These are phyloP conservation scores for Calophaca sinica DNA, from an alignment of 306 rosid genomes.

Conservation along the genomic window DNA sequence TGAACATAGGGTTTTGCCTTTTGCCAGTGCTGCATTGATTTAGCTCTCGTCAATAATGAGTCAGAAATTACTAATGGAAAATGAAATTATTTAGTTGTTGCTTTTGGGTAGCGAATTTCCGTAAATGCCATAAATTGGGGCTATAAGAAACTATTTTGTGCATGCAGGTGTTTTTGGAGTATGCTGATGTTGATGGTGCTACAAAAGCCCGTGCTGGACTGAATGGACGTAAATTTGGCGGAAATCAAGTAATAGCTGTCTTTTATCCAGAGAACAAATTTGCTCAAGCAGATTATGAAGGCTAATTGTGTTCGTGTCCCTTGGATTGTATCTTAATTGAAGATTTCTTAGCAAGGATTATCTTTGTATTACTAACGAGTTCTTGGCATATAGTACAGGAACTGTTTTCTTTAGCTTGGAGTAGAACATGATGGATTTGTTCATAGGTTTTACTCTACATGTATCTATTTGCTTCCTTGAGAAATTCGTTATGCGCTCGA, in stretches of 20 bases:
- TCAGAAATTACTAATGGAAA: constrained; percentile 20
- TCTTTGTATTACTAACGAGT: constrained; percentile 23
- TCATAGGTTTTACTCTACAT: constrained; percentile 30
- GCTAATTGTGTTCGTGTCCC: constrained; percentile 43
- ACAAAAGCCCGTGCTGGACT: constrained; percentile 84
- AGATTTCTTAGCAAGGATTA: constrained; percentile 42
- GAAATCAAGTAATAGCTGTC: constrained; percentile 85
- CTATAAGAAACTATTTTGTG: background rate
- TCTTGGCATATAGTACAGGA: constrained; percentile 36
- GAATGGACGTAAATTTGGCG: constrained; percentile 89
- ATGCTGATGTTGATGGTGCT: constrained; percentile 81
- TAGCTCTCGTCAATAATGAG: background rate
- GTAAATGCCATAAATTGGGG: background rate
- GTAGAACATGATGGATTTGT: constrained; percentile 36
- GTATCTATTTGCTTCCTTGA: background rate
- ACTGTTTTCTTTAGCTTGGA: constrained; percentile 16
- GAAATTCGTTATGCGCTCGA: background rate
- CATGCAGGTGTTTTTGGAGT: constrained; percentile 90
- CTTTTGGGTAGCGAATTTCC: background rate
- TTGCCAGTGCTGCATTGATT: background rate
- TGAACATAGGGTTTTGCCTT: background rate
- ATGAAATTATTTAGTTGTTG: background rate
- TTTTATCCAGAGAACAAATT: constrained; percentile 84
- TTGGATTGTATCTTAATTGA: constrained; percentile 31
- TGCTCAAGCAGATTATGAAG: constrained; percentile 86